Conservation (phyloP, 305 asterid genomes). For the Fraxinus baroniana region DNA sequence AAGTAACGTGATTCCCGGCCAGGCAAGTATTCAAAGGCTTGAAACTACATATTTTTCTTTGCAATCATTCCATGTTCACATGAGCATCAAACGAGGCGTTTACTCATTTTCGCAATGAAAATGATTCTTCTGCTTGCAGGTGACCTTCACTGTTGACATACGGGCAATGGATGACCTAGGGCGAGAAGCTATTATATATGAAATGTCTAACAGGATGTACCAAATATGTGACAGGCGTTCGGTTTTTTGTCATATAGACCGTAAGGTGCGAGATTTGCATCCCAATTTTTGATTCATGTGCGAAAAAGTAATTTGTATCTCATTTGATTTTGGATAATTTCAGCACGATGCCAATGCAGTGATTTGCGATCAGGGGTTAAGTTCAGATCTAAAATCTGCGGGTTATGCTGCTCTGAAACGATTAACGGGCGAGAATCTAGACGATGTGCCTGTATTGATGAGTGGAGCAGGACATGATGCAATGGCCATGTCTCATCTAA, state of each 20-base stretch:
- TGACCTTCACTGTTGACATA: slow-evolving; percentile 80
- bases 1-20: slow-evolving; percentile 94
- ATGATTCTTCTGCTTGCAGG: slow-evolving; percentile 43
- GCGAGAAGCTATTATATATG: slow-evolving; percentile 81
- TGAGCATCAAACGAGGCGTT: neutral
- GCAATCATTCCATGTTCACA: neutral
- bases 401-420: slow-evolving; percentile 59
- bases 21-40: slow-evolving; percentile 53
- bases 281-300: neutral
- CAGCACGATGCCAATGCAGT: slow-evolving; percentile 96
- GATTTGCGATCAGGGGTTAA: slow-evolving; percentile 62
- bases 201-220: slow-evolving; percentile 62
- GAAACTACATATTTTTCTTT: neutral
- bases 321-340: slow-evolving; percentile 24
- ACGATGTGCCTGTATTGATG: slow-evolving; percentile 69
- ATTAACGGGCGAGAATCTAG: slow-evolving; percentile 48
- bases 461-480: slow-evolving; percentile 99
- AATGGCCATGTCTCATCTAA: slow-evolving; percentile 94
- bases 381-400: slow-evolving; percentile 67
- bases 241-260: slow-evolving; percentile 71
- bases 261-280: slow-evolving; percentile 56
- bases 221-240: slow-evolving; percentile 76
- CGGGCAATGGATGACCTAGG: slow-evolving; percentile 92
- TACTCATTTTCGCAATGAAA: slow-evolving; percentile 6
- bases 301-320: slow-evolving; percentile 21